Base-by-base conservation (phyloP, 805 yeast species). In the Lipomyces sp. region DNA sequence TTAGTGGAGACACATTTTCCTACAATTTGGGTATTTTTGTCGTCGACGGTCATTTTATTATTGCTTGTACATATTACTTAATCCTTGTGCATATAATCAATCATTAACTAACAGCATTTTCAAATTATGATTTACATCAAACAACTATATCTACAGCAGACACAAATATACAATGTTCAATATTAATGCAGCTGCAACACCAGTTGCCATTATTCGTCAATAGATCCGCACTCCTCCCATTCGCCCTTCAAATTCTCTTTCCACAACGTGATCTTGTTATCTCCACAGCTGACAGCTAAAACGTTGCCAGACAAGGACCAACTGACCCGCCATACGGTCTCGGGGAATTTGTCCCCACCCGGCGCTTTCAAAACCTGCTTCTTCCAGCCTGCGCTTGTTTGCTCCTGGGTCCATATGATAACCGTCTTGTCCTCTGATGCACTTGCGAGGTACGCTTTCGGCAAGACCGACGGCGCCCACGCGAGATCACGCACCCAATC, bases 401-500 rank as follows among this genome's bases (percentile, higher is more conserved):
- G 83, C 70, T 88, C 93, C 78, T 92, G 94, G 7, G 97, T 88
- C 99, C 99, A 95, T 76, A 95, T 90, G 67, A 93, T 82, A 60
- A 96, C 98, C 0, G 96, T 90, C 77, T 91, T 88, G 79, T 95
- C 99, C 80, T 95, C 98, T 30, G 98, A 93, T 8, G 97, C 98
- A 48, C 97, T 87, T 13, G 98, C 99, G 73, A 95, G 90, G 77
- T 92, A 94, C 13, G 96, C 87, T 73, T 90, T 89, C 57, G 91
- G 85, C 69, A 95, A 84, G 58, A 91, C 87, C 1, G 97, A 87
- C 58, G 98, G 97, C 29, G 97, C 92, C 99, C 99, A 95, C 3
- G 96, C 92, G 67, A 94, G 98, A 77, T 95, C 99, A 79, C 99
- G 88, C 42, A 95, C 98, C 99, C 99, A 95, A 78, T 95, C 99